phyloP scores from a whole-genome alignment of 2,329 filamentous ascomycete species.

The Talaromyces albobiverticillius region DNA sequence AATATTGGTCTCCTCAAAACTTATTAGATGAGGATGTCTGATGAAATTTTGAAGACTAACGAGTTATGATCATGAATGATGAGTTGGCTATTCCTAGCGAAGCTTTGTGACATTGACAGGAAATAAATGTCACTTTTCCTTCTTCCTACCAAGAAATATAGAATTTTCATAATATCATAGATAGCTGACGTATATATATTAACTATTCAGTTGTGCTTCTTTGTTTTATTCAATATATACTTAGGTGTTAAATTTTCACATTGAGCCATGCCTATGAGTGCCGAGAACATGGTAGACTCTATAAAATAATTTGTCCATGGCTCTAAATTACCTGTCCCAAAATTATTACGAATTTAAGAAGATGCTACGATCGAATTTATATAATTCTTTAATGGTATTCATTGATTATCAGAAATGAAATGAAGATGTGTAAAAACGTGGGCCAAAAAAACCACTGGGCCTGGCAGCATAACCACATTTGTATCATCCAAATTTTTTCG shows the following conservation, averaged over 20 bases:
- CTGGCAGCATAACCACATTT: neutral
- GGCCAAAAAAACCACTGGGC: neutral
- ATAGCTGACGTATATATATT: no score
- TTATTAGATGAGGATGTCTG: slow-evolving; percentile 41
- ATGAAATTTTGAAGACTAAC: slow-evolving; percentile 15
- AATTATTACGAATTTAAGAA: neutral
- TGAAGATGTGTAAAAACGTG: neutral
- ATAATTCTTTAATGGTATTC: neutral
- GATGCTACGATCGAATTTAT: neutral
- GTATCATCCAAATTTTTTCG: neutral
- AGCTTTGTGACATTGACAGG: neutral
- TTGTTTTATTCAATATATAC: no score
- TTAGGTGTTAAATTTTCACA: no score
- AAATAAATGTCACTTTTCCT: neutral
- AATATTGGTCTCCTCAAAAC: slow-evolving; percentile 72
- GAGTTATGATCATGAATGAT: neutral
- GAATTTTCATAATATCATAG: no score
- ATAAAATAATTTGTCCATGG: no score
- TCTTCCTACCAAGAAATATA: no score
- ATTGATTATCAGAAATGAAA: neutral
- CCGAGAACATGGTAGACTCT: no score
- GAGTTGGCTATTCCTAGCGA: neutral
- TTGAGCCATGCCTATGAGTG: no score
- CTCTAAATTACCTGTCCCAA: no score
- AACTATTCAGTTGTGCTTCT: no score